Evolutionary conservation across 164 flowering plant genomes (phyloP), one percentile per base, ranked within the genome.

Genomic region (Tinospora cordifolia): DNA sequence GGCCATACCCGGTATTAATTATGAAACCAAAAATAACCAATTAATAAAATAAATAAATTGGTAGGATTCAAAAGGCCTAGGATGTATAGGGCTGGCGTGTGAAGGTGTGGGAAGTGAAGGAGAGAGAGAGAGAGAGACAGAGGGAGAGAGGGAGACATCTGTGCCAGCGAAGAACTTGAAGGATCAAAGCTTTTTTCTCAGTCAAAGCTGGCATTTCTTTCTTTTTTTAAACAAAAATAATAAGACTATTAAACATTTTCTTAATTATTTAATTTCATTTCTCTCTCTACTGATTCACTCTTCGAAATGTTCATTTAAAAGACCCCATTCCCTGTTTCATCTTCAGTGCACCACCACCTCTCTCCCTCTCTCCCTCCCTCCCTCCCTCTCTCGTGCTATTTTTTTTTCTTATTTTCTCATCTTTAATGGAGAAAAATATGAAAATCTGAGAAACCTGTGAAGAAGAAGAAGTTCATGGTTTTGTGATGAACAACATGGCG

Each of bases 81-180:
- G 22, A n/a, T 7, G 26, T n/a, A 3, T 58, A 62, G 34, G 51
- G 63, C 38, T 57, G 10, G 59, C 65, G 73, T 39, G 46, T 41
- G 69, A 10, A 13, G 67, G 44, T 21, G 67, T 24, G 57, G 39
- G 39, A 47, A 19, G 70, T 54, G 60, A n/a, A 22, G 3, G 60
- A 19, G 62, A 30, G 8, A 63, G 44, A 44, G 69, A 38, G 34
- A 26, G 66, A 62, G 65, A 49, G 30, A 72, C 58, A 7, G 14
- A 71, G 71, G 51, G 67, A 44, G 68, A 64, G 76, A 72, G 83
- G 77, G 86, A 63, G 26, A 22, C 24, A 54, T 44, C 47, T 54
- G 54, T 87, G 96, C 93, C 93, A 88, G 91, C 96, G 72, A 81
- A 79, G 86, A 85, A 75, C 70, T 82, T 74, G 86, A 85, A 82